Conservation (phyloP, 208 protist species). For the Acanthamoeba castellanii region DNA sequence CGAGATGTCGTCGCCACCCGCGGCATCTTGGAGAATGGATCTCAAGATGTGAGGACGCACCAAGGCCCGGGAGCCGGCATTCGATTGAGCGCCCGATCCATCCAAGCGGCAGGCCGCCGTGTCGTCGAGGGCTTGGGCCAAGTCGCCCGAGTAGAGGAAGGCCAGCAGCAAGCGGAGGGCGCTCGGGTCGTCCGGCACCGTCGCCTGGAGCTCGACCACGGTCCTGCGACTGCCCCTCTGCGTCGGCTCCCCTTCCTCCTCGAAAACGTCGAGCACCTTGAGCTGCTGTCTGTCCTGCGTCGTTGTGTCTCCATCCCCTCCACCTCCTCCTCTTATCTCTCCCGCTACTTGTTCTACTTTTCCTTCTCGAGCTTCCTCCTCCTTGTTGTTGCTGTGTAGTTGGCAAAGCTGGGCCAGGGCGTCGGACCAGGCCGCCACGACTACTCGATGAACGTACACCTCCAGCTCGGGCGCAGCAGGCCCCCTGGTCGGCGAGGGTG, state of each 20-base stretch:
- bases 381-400: not conserved
- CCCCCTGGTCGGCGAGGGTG: not conserved
- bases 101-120: not conserved
- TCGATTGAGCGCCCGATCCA: not conserved
- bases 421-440: not conserved
- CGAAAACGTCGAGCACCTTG: not conserved
- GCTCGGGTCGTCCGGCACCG: not conserved
- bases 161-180: conserved; percentile 4
- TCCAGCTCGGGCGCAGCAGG: not conserved
- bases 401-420: not conserved
- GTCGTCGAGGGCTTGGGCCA: not conserved
- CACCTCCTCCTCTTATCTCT: not conserved
- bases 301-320: not conserved
- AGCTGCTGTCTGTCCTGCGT: not conserved
- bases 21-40: not conserved
- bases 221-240: not conserved
- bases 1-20: not conserved
- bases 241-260: not conserved
- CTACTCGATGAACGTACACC: not conserved
- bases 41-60: not conserved
- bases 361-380: not conserved
- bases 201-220: not conserved
- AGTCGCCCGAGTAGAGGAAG: conserved; percentile 22
- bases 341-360: too few relatives aligned
- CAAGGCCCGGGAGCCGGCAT: not conserved